A percentile compares a stretch with the other conserved stretches of the same genome.
Evolutionary conservation across 805 yeast genomes (phyloP).

Genomic region (Wickerhamiella occidentalis): DNA sequence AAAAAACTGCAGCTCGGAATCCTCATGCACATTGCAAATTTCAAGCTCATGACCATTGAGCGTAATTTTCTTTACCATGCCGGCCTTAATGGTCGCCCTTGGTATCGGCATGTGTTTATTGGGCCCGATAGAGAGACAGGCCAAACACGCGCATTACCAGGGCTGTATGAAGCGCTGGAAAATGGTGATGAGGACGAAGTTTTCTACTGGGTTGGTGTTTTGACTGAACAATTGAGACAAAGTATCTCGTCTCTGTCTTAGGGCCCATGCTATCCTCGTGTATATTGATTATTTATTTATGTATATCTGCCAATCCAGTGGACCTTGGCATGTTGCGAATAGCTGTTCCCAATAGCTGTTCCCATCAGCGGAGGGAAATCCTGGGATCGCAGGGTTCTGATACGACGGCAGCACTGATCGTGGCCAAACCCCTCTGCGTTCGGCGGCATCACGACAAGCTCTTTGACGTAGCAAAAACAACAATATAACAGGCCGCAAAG

Average conservation of each 20-base stretch:
- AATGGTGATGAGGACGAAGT: conserved; percentile 32
- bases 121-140: conserved; percentile 51
- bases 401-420: no score
- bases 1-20: conserved; percentile 22
- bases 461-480: no score
- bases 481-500: no score
- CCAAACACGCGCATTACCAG: conserved; percentile 45
- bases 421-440: no score
- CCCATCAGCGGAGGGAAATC: no score
- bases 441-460: no score
- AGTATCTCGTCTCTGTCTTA: neutral
- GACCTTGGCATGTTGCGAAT: no score
- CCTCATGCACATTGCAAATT: conserved; percentile 28
- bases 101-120: conserved; percentile 48
- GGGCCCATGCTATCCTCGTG: no score
- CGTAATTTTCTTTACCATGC: conserved; percentile 35
- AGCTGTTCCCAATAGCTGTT: no score
- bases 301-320: no score
- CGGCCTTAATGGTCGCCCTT: conserved; percentile 40
- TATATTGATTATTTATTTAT: no score
- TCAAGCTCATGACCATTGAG: conserved; percentile 34
- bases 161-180: conserved; percentile 42
- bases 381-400: no score
- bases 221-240: neutral
- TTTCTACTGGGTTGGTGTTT: conserved; percentile 29